phyloP scores from a whole-genome alignment of 345 rosid species.

The Psidium guajava region DNA sequence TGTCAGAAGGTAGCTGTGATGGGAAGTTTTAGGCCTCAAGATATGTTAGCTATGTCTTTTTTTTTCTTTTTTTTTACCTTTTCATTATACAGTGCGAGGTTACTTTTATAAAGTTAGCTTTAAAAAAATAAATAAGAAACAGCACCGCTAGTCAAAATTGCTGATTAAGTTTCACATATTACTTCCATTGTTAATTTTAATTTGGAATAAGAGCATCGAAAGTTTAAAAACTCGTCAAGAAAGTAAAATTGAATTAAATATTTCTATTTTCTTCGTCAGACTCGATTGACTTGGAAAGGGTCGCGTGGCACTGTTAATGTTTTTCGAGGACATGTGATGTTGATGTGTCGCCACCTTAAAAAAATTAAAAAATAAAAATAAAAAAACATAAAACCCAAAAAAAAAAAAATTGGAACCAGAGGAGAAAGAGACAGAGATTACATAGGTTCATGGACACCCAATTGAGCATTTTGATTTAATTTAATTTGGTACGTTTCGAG shows the following conservation, averaged over 20 bases:
- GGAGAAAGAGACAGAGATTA: not conserved
- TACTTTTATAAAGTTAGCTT: not conserved
- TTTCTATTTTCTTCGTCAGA: rapidly evolving
- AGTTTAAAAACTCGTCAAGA: rapidly evolving
- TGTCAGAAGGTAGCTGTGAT: not conserved
- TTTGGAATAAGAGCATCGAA: not conserved
- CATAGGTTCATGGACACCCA: too few relatives aligned
- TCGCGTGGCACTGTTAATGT: not conserved
- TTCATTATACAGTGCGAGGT: not conserved
- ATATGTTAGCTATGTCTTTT: not conserved
- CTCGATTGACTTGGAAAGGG: not conserved
- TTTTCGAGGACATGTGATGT: not conserved
- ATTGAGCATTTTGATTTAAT: not conserved
- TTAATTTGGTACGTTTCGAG: not conserved
- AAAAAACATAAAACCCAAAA: not conserved
- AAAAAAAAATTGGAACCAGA: not conserved
- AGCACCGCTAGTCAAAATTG: not conserved
- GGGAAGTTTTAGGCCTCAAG: not conserved
- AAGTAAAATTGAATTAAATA: not conserved
- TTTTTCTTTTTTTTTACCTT: too few relatives aligned
- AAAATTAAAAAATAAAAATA: not conserved
- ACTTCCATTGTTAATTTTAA: not conserved
- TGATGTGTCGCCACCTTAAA: rapidly evolving
- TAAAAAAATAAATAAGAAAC: too few relatives aligned
- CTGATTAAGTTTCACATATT: not conserved